Evolutionary conservation across 2,329 filamentous ascomycete species (phyloP), one percentile per base, ranked within the genome.

Genomic region (Trematosphaeria pertusa): DNA sequence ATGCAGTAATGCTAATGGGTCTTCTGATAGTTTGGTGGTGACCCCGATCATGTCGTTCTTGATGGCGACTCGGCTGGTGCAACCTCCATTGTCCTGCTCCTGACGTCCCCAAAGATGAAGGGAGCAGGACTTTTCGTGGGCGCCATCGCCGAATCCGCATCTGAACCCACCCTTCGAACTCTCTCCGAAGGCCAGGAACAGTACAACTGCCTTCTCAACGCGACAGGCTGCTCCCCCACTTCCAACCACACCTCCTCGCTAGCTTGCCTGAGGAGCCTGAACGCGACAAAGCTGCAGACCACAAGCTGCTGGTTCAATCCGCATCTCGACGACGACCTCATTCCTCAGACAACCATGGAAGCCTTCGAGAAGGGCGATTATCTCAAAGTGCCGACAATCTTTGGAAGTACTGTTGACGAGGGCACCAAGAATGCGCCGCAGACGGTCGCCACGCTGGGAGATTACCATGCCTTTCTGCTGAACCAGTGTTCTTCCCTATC

Each of bases 21-120:
- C 26, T 20, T 33, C 15, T 11, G 24, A 5, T 65, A 82, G 65
- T 91, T 92, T 56, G 88, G 87, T 3, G 88, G 87, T 18, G 75
- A 91, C 54, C 85, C 87, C 1, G 61, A 75, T 0, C 86, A 88
- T 54, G 85, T 91, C 8, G 83, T 86, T 0, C 72, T 91, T 0
- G 86, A 83, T 12, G 88, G 88, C 8, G 83, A 80, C 51, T 87
- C 84, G 42, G 87, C 87, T 2, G 88, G 88, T 3, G 87, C 79
- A 5, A 71, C 73, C 15, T 3, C 61, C 11, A 43, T 69, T 24
- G 53, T 48, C 5, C 46, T 66, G 1, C 57, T 62, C 40, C 28
- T 67, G 21, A 49, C 59, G 0, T 78, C 81, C 0, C 77, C 81
- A 46, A 75, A 73, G 10, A 78, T 79, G 3, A 69, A 70, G 33